Evolutionary conservation across 2,329 filamentous ascomycete species (phyloP).

Genomic region (Alternaria solani): DNA sequence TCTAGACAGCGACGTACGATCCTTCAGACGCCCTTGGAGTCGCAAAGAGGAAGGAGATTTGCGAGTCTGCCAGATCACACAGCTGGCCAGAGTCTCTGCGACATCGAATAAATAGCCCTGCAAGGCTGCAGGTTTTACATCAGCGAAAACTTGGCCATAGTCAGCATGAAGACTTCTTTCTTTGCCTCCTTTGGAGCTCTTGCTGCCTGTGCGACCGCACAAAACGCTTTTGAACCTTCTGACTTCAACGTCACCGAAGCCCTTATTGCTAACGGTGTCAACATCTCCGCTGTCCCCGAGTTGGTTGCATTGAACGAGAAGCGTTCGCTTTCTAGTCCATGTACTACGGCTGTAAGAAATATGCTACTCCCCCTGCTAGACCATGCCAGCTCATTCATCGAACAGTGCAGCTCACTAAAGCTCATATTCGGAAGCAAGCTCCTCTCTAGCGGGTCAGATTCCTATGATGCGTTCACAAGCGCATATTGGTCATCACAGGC

Average conservation of each 20-base stretch:
- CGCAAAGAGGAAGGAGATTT: background rate
- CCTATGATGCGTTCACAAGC: conserved; percentile 20
- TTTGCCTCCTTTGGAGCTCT: background rate
- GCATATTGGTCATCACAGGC: conserved; percentile 30
- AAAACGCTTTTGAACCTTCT: conserved; percentile 14
- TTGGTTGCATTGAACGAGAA: conserved; percentile 7
- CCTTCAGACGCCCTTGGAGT: background rate
- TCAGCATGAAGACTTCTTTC: background rate
- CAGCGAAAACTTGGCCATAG: background rate
- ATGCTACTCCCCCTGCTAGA: background rate
- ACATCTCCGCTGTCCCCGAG: conserved; percentile 20
- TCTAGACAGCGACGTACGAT: background rate
- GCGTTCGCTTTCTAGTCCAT: conserved; percentile 6
- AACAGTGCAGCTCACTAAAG: conserved; percentile 15
- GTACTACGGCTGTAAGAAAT: conserved; percentile 23
- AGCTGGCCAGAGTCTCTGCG: background rate
- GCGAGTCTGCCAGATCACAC: background rate
- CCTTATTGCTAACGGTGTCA: conserved; percentile 21
- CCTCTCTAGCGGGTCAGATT: conserved; percentile 9
- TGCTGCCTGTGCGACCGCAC: background rate
- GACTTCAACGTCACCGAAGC: conserved; percentile 23
- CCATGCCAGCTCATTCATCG: background rate
- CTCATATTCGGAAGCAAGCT: conserved; percentile 19
- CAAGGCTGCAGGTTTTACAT: background rate
- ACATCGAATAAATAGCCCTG: background rate